phyloP scores from a whole-genome alignment of 2,329 filamentous ascomycete species.

The Piedraia hortae region DNA sequence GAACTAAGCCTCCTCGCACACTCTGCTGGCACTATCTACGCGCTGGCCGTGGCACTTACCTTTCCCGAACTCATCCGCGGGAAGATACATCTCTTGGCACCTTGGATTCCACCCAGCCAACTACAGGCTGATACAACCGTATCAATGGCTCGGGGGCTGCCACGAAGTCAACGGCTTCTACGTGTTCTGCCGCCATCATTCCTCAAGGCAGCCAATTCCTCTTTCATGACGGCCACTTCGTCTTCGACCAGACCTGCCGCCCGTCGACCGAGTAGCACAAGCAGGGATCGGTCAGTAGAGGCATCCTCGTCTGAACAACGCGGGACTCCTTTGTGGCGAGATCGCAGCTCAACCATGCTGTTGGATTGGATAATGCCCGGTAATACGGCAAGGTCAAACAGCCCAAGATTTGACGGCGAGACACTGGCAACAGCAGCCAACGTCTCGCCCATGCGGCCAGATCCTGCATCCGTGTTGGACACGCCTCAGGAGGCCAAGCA shows the following conservation, averaged over 20 bases:
- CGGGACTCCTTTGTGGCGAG: too few relatives aligned
- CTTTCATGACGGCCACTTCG: conserved; percentile 79
- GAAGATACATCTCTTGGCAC: conserved; percentile 75
- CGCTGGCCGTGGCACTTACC: conserved; percentile 72
- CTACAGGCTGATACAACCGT: conserved; percentile 38
- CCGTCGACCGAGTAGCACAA: conserved; percentile 5
- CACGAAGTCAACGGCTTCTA: conserved; percentile 73
- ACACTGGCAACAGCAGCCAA: conserved; percentile 11
- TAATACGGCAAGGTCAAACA: too few relatives aligned
- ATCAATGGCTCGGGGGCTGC: conserved; percentile 45
- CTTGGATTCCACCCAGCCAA: conserved; percentile 91
- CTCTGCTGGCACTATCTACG: conserved; percentile 93
- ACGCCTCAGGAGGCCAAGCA: conserved; percentile 25
- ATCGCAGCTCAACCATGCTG: conserved; percentile 21
- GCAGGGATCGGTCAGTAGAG: conserved; percentile 1
- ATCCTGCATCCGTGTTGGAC: conserved; percentile 16
- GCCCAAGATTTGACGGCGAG: conserved; percentile 2
- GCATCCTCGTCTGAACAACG: conserved; percentile 3
- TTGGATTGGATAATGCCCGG: conserved; percentile 22
- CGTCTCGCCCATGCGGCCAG: conserved; percentile 12
- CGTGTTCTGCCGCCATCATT: conserved; percentile 73
- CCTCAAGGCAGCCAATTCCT: conserved; percentile 80
- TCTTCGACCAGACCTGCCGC: conserved; percentile 15
- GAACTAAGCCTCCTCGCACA: conserved; percentile 93
- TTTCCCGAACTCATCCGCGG: conserved; percentile 93